Conservation (phyloP, 441 rosid genomes). For the Geranium incanum region DNA sequence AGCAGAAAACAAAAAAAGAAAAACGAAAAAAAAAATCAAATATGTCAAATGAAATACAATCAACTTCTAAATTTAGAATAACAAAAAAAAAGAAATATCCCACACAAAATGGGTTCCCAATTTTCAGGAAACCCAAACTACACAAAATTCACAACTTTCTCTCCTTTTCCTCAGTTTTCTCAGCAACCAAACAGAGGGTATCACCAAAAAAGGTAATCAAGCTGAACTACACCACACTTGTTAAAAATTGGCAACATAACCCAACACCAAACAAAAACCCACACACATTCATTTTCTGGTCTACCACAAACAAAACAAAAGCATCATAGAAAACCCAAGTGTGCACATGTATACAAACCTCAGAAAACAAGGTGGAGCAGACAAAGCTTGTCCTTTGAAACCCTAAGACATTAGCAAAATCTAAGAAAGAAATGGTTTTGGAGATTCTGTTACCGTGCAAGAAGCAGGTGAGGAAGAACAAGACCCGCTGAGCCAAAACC, state of each 20-base stretch:
- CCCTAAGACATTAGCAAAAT: conserved; percentile 9
- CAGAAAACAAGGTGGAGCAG: background rate
- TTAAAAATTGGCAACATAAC: no score
- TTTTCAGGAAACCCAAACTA: conserved; percentile 6
- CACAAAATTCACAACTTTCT: conserved; percentile 7
- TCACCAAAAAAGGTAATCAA: conserved; percentile 7
- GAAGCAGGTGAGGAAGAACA: conserved; percentile 18
- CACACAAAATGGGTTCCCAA: background rate
- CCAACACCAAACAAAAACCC: conserved; percentile 16
- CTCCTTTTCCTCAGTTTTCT: conserved; percentile 4
- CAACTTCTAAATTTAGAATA: background rate
- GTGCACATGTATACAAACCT: background rate
- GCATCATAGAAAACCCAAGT: background rate
- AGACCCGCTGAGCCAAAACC: conserved; percentile 35
- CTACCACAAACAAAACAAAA: conserved; percentile 10
- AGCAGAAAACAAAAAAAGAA: background rate
- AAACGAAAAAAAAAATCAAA: background rate
- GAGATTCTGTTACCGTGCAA: conserved; percentile 27
- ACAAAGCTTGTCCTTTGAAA: conserved; percentile 15
- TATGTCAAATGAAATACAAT: background rate
- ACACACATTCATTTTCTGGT: conserved; percentile 6
- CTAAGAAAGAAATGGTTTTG: background rate
- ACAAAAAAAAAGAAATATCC: conserved; percentile 6
- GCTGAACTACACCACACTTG: background rate
- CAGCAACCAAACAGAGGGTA: conserved; percentile 10